Percentiles rank a stretch among this genome's conserved stretches.
These are phyloP conservation scores for Phytophthora pini DNA, from an alignment of 352 stramenopile species.

Conservation along the genomic window DNA sequence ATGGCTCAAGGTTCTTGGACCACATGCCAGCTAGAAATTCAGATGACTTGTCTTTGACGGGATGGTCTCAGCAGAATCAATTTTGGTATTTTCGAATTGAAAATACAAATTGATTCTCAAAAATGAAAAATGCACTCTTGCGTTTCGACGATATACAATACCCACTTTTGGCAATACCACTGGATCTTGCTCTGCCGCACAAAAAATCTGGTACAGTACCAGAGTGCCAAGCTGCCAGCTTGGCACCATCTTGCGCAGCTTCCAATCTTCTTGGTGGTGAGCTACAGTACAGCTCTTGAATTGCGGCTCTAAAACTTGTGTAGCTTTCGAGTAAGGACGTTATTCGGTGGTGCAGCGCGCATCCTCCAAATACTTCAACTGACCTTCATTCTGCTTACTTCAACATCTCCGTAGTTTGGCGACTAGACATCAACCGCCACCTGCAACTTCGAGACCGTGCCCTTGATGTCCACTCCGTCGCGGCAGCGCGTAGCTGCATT, in stretches of 20 bases:
- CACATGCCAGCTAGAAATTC: not conserved
- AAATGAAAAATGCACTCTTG: not conserved
- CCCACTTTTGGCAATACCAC: too few relatives aligned
- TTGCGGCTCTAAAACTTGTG: too few relatives aligned
- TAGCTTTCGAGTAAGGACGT: too few relatives aligned
- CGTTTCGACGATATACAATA: not conserved
- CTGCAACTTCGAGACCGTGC: conserved; percentile 4
- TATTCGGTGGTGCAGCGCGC: not conserved
- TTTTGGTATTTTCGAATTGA: too few relatives aligned
- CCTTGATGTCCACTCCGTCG: conserved; percentile 12
- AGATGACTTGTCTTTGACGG: not conserved
- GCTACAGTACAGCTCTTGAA: too few relatives aligned
- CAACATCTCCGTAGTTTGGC: not conserved
- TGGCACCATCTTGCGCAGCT: too few relatives aligned
- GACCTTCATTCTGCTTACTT: conserved; percentile 10
- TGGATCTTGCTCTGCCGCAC: conserved; percentile 7
- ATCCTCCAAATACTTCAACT: conserved; percentile 8
- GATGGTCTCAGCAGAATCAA: not conserved
- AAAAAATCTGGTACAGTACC: not conserved
- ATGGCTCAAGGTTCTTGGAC: not conserved
- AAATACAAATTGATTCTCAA: too few relatives aligned
- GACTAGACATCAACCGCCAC: conserved; percentile 20
- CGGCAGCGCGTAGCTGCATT: conserved; percentile 55
- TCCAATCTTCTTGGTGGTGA: too few relatives aligned
- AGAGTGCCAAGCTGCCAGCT: too few relatives aligned